These are phyloP conservation scores for Trichoderma erinaceum DNA, from an alignment of 495 filamentous ascomycete species.

Conservation along the genomic window DNA sequence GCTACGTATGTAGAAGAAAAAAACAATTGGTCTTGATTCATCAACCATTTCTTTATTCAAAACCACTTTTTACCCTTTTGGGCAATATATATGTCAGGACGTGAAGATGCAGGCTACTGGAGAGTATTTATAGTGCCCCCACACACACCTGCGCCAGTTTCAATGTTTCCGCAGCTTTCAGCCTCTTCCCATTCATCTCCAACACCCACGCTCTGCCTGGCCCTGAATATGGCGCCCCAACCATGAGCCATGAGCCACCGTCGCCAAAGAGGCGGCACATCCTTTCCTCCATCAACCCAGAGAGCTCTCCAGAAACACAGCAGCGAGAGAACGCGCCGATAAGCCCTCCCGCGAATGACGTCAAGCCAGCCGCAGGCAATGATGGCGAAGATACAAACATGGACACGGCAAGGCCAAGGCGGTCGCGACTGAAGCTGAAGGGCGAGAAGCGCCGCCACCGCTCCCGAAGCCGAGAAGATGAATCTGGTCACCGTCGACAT, in stretches of 20 bases:
- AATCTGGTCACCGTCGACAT: constrained; percentile 19
- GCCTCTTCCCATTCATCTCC: not conserved
- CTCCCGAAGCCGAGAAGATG: constrained; percentile 15
- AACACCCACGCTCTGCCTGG: not conserved
- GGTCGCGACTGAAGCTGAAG: constrained; percentile 15
- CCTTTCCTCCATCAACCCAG: constrained; percentile 39
- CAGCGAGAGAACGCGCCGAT: not conserved
- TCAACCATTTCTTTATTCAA: no score
- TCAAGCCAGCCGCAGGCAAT: not conserved
- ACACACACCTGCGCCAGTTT: no score
- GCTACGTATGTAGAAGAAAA: no score
- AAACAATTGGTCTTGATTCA: no score
- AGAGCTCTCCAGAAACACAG: constrained; percentile 15
- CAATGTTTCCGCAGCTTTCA: no score
- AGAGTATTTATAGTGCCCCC: no score
- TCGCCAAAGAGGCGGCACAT: constrained; percentile 43
- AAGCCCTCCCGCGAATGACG: not conserved
- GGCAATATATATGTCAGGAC: no score
- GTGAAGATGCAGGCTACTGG: no score
- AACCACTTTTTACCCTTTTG: no score
- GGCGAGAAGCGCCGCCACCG: constrained; percentile 19
- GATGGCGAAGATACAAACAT: constrained; percentile 21
- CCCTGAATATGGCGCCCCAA: not conserved
- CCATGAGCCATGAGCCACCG: constrained; percentile 29
- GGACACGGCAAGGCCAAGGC: constrained; percentile 8